phyloP scores from a whole-genome alignment of 768 basidiomycete species.

The Mycena galericulata region DNA sequence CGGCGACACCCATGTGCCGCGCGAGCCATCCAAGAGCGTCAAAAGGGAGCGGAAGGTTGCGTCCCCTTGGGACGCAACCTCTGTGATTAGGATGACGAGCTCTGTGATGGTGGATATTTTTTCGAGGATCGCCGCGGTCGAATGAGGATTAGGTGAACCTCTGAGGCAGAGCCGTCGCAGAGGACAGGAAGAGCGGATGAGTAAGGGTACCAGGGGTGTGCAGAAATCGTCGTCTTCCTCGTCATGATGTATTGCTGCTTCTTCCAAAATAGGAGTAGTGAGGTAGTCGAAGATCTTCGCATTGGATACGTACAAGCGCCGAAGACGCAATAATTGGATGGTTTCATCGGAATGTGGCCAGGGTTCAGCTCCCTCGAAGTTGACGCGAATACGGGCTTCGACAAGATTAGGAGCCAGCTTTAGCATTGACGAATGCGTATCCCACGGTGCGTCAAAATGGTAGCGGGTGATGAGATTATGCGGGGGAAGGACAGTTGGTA shows the following conservation, averaged over 20 bases:
- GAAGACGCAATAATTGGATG: background rate
- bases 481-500: background rate
- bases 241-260: too few relatives aligned
- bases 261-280: too few relatives aligned
- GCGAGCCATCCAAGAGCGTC: too few relatives aligned
- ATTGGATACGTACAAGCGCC: too few relatives aligned
- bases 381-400: background rate
- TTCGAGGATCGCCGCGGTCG: background rate
- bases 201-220: background rate
- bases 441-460: background rate
- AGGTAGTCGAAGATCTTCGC: too few relatives aligned
- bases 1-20: too few relatives aligned
- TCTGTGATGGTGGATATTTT: background rate
- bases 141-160: background rate
- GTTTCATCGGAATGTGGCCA: too few relatives aligned
- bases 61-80: background rate
- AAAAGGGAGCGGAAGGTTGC: too few relatives aligned
- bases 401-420: background rate
- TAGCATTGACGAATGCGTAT: background rate
- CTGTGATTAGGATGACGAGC: too few relatives aligned
- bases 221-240: background rate
- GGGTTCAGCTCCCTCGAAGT: too few relatives aligned
- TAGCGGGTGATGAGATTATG: conserved; percentile 1
- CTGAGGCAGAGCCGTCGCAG: background rate
- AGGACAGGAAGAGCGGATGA: background rate